Evolutionary conservation across 164 flowering plant genomes (phyloP).

Genomic region (Houttuynia cordata): DNA sequence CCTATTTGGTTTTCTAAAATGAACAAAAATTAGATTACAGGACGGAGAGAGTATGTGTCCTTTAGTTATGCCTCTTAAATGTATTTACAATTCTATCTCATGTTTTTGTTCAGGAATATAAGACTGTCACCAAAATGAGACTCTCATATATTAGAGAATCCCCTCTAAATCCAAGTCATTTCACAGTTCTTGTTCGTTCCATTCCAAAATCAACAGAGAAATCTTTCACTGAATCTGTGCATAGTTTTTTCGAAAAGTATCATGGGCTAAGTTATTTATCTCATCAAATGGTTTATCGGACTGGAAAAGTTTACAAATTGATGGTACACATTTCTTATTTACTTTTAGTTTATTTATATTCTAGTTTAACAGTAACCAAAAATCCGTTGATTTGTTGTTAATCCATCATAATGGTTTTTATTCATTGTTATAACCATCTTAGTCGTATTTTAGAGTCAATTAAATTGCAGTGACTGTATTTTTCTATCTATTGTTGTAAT

Average conservation of each 20-base stretch:
- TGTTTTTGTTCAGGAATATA: constrained; percentile 44
- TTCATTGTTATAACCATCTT: too few species aligned
- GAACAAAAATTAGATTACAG: too few species aligned
- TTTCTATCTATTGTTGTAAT: too few species aligned
- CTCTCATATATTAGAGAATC: constrained; percentile 40
- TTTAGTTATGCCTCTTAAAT: background rate
- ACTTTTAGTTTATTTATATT: background rate
- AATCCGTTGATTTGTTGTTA: background rate
- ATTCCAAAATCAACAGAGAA: constrained; percentile 55
- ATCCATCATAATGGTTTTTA: too few species aligned
- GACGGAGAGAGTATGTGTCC: too few species aligned
- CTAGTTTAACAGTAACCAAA: background rate
- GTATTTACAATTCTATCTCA: background rate
- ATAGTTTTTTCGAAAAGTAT: constrained; percentile 53
- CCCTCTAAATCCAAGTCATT: constrained; percentile 59
- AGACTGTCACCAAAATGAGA: constrained; percentile 61
- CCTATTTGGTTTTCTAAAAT: too few species aligned
- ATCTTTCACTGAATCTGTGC: constrained; percentile 52
- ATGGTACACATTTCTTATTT: constrained; percentile 38
- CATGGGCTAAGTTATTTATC: constrained; percentile 74
- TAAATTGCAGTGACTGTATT: too few species aligned
- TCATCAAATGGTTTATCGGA: constrained; percentile 79
- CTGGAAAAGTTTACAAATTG: constrained; percentile 60
- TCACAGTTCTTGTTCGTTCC: constrained; percentile 83
- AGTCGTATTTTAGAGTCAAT: too few species aligned